Base-by-base conservation (phyloP, 768 basidiomycete species). In the Amanita rubescens region DNA sequence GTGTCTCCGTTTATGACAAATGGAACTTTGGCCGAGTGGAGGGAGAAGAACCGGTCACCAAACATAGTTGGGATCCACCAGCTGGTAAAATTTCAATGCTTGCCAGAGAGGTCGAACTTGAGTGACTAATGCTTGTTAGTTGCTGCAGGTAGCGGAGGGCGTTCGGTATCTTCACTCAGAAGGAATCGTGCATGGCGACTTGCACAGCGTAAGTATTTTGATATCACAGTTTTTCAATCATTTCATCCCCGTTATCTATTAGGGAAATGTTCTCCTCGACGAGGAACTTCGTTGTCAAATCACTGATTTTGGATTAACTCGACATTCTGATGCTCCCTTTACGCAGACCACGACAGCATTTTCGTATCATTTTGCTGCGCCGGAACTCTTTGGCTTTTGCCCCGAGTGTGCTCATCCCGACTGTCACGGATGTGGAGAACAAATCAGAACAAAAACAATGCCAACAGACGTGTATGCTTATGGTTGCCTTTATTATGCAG, bases 401-500 rank as follows among this genome's bases (percentile, higher is more conserved):
- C 24, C 3, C 25, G 3, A 7, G 27, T 30, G 14, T 44, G 41
- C 32, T 10, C 9, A 17, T 2, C 8, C 14, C 39, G 17, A 19
- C 3, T 42, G 39, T 12, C 11, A 42, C 8, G 27, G 27, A 42
- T 20, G 39, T 12, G 10, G 3, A 11, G 39, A 22, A 5, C 8
- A 3, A 8, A 30, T 3, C 27, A 11, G 22, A 19, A 22, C 5
- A 11, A 12, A 42, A 3, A 12, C 2, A 20, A 5, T 3, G 48
- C 34, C 4, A 17, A 30, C 30, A 8, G 6, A 15, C 5, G 50
- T 51, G 15, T 51, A 51, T 42, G 50, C 50, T 5, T 51, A 42
- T 20, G 38, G 38, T 9, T 51, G 38, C 10, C 50, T 51, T 19
- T 51, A 51, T 27, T 51, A 51, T 42, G 38, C 38, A 19, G 50